Evolutionary conservation across 106 monocot species (phyloP), one percentile per base, ranked within the genome.

Genomic region (Dioscorea dumetorum): DNA sequence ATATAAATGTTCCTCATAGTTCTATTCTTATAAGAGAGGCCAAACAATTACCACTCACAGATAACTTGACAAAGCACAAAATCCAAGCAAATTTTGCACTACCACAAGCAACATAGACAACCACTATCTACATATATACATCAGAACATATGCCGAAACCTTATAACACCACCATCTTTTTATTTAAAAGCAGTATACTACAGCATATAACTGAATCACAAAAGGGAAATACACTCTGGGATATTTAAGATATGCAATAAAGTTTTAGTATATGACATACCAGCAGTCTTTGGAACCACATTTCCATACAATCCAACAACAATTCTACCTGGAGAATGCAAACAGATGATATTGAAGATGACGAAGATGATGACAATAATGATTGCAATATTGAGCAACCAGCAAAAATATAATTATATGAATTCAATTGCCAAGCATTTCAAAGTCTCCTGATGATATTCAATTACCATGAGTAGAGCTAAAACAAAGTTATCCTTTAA

Each of bases 231-330:
- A 41, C 6, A 8, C 41, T 8, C 41, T 8, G 41, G 41, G 41
- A 41, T 41, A 41, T 10, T 8, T 10, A 41, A 41, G 41, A 41
- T 41, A 41, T 41, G 41, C 6, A 41, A 41, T 41, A 41, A 41
- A 41, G 41, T 41, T 3, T 41, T 41, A 5, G 10, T 0, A 41
- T 41, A 62, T 10, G 72, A 33, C 78, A 61, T 84, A 95, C 95
- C 88, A 49, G 77, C 91, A 22, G 92, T 97, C 80, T 89, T 91
- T 19, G 95, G 97, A 63, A 97, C 97, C 66, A 82, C 80, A 11
- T 87, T 62, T 22, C 97, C 97, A 60, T 92, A 89, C 51, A 97
- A 81, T 50, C 97, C 97, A 81, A 97, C 74, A 53, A 97, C 80
- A 72, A 97, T 85, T 76, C 89, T 89, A 78, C 92, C 97, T 97